A percentile compares a stretch with the other conserved stretches of the same genome.
These are phyloP conservation scores for Hypoxylon sp. DNA, from an alignment of 2,329 filamentous ascomycete species.

Conservation along the genomic window DNA sequence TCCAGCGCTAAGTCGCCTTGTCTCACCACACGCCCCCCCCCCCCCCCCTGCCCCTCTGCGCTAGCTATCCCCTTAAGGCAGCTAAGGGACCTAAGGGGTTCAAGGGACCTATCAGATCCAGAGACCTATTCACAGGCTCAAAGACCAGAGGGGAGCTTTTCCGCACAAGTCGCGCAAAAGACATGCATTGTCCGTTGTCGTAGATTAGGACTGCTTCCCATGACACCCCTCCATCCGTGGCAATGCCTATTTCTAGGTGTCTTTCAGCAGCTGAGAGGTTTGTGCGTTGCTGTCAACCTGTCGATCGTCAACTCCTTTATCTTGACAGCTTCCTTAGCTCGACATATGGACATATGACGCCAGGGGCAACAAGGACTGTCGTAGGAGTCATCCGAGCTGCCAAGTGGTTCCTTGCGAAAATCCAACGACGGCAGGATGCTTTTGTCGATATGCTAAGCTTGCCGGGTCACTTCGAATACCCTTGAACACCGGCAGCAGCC, in stretches of 20 bases:
- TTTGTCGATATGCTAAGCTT: too few relatives aligned
- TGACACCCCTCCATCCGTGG: constrained; percentile 7
- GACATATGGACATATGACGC: constrained; percentile 6
- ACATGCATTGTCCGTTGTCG: not conserved
- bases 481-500: not conserved
- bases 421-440: not conserved
- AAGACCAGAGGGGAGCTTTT: too few relatives aligned
- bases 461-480: too few relatives aligned
- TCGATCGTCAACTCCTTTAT: constrained; percentile 17
- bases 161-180: constrained; percentile 39
- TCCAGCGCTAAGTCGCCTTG: constrained; percentile 36
- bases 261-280: constrained; percentile 15
- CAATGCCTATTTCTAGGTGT: constrained; percentile 7
- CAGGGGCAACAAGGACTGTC: constrained; percentile 1
- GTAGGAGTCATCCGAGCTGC: constrained; percentile 12
- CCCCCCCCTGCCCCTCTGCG: too few relatives aligned
- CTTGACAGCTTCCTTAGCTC: not conserved
- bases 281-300: constrained; percentile 25
- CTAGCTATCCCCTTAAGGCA: too few relatives aligned
- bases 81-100: too few relatives aligned
- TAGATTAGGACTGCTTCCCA: not conserved
- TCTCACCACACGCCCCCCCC: constrained; percentile 30
- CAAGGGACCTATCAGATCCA: not conserved
- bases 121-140: too few relatives aligned
- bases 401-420: constrained; percentile 12